These are phyloP conservation scores for Gracilariopsis chorda DNA, from an alignment of 23 red algal genomes.

Conservation along the genomic window DNA sequence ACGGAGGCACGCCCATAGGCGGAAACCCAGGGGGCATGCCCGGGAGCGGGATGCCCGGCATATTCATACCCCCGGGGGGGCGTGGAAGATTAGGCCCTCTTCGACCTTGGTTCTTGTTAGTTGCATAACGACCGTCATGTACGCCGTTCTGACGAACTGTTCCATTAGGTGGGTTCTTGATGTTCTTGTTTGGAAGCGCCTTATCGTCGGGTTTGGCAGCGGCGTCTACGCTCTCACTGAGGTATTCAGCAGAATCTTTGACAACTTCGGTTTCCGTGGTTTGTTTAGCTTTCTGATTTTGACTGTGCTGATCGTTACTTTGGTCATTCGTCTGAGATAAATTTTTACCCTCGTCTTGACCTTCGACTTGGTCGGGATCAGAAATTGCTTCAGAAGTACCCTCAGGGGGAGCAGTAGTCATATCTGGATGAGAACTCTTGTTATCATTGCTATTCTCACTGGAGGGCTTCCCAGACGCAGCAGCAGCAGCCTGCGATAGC, in stretches of 20 bases:
- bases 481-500: slow-evolving; percentile 39
- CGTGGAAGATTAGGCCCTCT: slow-evolving; percentile 10
- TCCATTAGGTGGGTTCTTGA: background rate
- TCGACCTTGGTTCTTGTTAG: slow-evolving; percentile 35
- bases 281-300: background rate
- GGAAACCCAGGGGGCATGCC: slow-evolving; percentile 47
- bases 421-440: background rate
- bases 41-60: slow-evolving; percentile 42
- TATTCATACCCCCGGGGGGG: slow-evolving; percentile 13
- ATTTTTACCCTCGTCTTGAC: too few relatives aligned
- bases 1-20: slow-evolving; percentile 37
- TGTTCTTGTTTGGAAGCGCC: background rate
- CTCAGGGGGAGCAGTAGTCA: background rate
- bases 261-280: background rate
- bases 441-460: background rate
- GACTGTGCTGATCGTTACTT: background rate
- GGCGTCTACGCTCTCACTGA: background rate
- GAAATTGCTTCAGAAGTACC: background rate
- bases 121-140: slow-evolving; percentile 6
- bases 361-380: background rate
- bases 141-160: background rate
- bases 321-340: background rate
- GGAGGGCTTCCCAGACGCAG: slow-evolving; percentile 8
- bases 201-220: background rate
- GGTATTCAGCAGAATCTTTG: background rate